Percentiles rank a stretch among this genome's conserved stretches.
phyloP scores from a whole-genome alignment of 805 yeast genomes.

The Monosporozyma servazzii region DNA sequence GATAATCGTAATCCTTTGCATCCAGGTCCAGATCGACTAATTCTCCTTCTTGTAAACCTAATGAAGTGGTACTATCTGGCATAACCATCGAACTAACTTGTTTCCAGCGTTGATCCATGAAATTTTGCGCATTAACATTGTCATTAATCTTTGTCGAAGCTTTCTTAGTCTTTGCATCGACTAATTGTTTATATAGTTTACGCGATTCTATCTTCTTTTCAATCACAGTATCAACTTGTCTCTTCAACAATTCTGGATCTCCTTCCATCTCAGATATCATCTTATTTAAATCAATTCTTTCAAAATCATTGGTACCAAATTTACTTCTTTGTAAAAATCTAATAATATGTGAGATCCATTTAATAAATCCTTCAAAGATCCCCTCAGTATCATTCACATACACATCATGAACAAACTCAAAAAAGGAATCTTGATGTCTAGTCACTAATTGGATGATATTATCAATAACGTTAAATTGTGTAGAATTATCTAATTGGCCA shows the following conservation, averaged over 20 bases:
- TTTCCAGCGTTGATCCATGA: slow-evolving; percentile 35
- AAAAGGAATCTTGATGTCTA: slow-evolving; percentile 63
- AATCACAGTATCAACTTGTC: slow-evolving; percentile 35
- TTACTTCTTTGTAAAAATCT: slow-evolving; percentile 56
- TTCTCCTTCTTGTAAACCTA: slow-evolving; percentile 43
- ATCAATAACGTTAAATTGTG: slow-evolving; percentile 49
- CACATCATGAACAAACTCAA: slow-evolving; percentile 71
- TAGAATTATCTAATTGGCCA: slow-evolving; percentile 35
- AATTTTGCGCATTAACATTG: slow-evolving; percentile 11
- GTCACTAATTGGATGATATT: slow-evolving; percentile 56
- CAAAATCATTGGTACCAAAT: slow-evolving; percentile 28
- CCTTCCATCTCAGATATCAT: slow-evolving; percentile 23
- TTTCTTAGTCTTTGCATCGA: slow-evolving; percentile 15
- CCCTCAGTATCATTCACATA: slow-evolving; percentile 66
- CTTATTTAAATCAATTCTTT: slow-evolving; percentile 38
- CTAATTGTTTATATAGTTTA: slow-evolving; percentile 22
- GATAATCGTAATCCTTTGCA: slow-evolving; percentile 20
- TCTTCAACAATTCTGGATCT: slow-evolving; percentile 18
- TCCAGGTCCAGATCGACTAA: slow-evolving; percentile 35
- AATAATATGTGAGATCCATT: slow-evolving; percentile 66
- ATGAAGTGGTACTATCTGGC: slow-evolving; percentile 35
- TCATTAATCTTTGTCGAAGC: slow-evolving; percentile 9
- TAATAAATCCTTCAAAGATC: slow-evolving; percentile 60
- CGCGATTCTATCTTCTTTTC: slow-evolving; percentile 31
- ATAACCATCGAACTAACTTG: slow-evolving; percentile 36